phyloP scores from a whole-genome alignment of 129 eudicot species.

The Tagetes patula region DNA sequence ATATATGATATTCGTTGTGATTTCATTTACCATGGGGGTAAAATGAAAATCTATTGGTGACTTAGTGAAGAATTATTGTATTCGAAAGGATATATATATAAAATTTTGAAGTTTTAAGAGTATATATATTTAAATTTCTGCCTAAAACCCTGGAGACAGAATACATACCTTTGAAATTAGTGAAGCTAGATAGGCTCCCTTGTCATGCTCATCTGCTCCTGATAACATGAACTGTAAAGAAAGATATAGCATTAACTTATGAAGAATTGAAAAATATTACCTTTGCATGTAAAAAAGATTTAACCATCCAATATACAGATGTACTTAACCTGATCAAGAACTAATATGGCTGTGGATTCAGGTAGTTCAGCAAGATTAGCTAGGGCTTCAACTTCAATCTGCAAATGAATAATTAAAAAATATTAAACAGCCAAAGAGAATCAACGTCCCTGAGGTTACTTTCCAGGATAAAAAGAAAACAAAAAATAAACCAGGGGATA shows the following conservation, averaged over 20 bases:
- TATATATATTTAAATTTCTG: background rate
- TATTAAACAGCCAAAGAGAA: background rate
- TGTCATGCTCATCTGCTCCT: slow-evolving; percentile 62
- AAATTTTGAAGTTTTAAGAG: background rate
- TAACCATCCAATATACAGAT: background rate
- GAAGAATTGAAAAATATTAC: background rate
- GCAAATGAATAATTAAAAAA: slow-evolving; percentile 33
- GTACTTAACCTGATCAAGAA: slow-evolving; percentile 77
- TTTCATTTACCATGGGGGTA: background rate
- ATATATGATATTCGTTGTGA: too few species aligned
- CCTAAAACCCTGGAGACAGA: slow-evolving; percentile 8
- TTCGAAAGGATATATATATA: background rate
- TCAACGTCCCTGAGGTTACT: background rate
- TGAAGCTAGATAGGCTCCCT: slow-evolving; percentile 61
- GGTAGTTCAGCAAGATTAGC: slow-evolving; percentile 62
- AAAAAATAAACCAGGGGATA: background rate
- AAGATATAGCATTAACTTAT: slow-evolving; percentile 18
- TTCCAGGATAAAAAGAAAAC: background rate
- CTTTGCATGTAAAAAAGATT: background rate
- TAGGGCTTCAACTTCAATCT: slow-evolving; percentile 65
- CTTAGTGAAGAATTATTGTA: background rate
- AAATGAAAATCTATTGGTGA: background rate
- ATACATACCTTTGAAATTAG: slow-evolving; percentile 60
- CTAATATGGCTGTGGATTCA: slow-evolving; percentile 73
- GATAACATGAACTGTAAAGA: slow-evolving; percentile 77